Percentiles rank a stretch among this genome's conserved stretches.
Evolutionary conservation across 2,329 filamentous ascomycete species (phyloP).

Genomic region (Ascochyta pisi): DNA sequence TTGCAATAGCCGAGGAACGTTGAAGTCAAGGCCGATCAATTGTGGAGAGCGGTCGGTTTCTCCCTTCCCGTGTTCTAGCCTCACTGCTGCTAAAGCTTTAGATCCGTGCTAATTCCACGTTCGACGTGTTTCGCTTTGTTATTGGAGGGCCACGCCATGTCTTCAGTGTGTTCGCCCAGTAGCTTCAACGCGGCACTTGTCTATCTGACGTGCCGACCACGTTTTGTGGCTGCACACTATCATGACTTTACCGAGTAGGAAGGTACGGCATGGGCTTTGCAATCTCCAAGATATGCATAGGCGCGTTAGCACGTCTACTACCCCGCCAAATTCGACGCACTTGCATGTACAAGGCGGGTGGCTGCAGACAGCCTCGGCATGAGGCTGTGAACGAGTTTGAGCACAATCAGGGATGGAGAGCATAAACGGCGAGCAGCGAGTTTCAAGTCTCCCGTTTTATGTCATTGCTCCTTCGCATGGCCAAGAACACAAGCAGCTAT

Average conservation of each 20-base stretch:
- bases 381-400: constrained; percentile 1
- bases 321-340: background rate
- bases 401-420: background rate
- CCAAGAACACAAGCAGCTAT: background rate
- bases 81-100: background rate
- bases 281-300: background rate
- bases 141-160: background rate
- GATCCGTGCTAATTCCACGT: background rate
- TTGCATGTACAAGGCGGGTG: background rate
- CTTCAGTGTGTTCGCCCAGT: background rate
- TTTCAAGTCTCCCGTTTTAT: background rate
- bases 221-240: background rate
- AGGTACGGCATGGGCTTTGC: background rate
- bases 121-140: background rate
- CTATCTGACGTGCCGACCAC: background rate
- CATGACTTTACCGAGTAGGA: background rate
- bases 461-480: background rate
- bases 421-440: background rate
- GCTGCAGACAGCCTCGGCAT: constrained; percentile 5
- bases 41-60: background rate
- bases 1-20: background rate
- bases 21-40: background rate
- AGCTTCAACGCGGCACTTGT: background rate
- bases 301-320: background rate
- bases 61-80: background rate